Evolutionary conservation across 148 eudicot genomes (phyloP).

Genomic region (Rhododendron henanense): DNA sequence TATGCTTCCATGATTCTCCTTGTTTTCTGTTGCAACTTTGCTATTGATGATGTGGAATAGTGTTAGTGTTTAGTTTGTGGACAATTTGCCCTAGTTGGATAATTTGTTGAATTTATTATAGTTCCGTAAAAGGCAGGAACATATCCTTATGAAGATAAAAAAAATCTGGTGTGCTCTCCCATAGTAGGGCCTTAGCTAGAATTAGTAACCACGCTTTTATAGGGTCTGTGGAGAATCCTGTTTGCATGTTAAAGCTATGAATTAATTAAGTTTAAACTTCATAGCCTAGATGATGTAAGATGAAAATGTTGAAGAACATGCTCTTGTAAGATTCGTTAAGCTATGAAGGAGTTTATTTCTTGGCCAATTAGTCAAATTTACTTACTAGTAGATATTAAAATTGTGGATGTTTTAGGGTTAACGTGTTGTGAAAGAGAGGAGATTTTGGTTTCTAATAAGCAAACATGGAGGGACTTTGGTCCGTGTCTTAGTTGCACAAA

Average conservation of each 20-base stretch:
- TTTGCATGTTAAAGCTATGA: background rate
- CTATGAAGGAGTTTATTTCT: background rate
- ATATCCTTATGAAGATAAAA: background rate
- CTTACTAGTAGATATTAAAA: background rate
- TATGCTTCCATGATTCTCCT: slow-evolving; percentile 25
- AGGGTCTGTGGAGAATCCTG: background rate
- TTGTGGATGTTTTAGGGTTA: background rate
- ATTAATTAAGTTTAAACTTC: background rate
- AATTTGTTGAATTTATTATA: background rate
- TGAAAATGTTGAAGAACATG: background rate
- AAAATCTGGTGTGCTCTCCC: background rate
- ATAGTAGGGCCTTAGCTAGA: background rate
- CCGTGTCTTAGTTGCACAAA: background rate
- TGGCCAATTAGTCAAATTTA: background rate
- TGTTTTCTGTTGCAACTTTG: background rate
- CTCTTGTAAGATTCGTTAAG: background rate
- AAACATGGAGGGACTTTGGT: background rate
- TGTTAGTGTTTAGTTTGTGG: slow-evolving; percentile 4
- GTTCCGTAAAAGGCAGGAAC: background rate
- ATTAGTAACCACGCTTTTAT: background rate
- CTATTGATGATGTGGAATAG: background rate
- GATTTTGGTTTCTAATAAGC: background rate
- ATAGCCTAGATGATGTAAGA: background rate
- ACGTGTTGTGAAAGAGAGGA: background rate
- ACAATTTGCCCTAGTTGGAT: background rate